Percentiles rank a stretch among this genome's conserved stretches.
These are phyloP conservation scores for Fragaria ananassa DNA, from an alignment of 306 rosid species.

Conservation along the genomic window DNA sequence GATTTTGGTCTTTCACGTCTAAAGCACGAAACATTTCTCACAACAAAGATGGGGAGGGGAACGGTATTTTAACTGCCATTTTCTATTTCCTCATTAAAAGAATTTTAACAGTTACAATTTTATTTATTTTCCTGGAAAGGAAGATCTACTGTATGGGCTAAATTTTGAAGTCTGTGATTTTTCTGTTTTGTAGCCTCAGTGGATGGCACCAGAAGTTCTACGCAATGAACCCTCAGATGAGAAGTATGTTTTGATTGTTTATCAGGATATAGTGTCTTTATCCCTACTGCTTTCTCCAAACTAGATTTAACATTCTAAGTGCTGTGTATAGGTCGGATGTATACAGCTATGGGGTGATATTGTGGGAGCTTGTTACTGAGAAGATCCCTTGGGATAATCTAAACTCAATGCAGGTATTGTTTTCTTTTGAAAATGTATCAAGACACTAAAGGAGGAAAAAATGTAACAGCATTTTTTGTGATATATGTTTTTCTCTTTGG, in stretches of 20 bases:
- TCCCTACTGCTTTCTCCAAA: slow-evolving; percentile 7
- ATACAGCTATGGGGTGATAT: slow-evolving; percentile 92
- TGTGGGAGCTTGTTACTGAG: slow-evolving; percentile 97
- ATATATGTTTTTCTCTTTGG: neutral
- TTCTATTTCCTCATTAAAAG: slow-evolving; percentile 11
- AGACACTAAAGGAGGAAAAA: neutral
- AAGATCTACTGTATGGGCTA: slow-evolving; percentile 4
- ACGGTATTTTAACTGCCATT: slow-evolving; percentile 51
- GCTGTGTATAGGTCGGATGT: slow-evolving; percentile 78
- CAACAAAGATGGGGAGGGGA: slow-evolving; percentile 96
- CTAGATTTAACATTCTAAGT: slow-evolving; percentile 10
- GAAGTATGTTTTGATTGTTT: slow-evolving; percentile 53
- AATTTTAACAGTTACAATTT: neutral
- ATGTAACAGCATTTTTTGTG: slow-evolving; percentile 3
- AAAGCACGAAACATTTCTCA: slow-evolving; percentile 84
- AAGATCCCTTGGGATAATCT: slow-evolving; percentile 99
- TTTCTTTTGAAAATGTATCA: slow-evolving; percentile 28
- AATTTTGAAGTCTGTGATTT: slow-evolving; percentile 12
- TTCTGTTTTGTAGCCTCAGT: slow-evolving; percentile 78
- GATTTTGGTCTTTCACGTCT: slow-evolving; percentile 99
- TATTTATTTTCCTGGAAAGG: neutral
- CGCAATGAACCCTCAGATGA: slow-evolving; percentile 97
- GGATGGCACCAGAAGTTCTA: slow-evolving; percentile 99
- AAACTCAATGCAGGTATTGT: slow-evolving; percentile 94
- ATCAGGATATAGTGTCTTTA: slow-evolving; percentile 5